phyloP scores from a whole-genome alignment of 495 filamentous ascomycete species.

The Aspergillus funiculosus region DNA sequence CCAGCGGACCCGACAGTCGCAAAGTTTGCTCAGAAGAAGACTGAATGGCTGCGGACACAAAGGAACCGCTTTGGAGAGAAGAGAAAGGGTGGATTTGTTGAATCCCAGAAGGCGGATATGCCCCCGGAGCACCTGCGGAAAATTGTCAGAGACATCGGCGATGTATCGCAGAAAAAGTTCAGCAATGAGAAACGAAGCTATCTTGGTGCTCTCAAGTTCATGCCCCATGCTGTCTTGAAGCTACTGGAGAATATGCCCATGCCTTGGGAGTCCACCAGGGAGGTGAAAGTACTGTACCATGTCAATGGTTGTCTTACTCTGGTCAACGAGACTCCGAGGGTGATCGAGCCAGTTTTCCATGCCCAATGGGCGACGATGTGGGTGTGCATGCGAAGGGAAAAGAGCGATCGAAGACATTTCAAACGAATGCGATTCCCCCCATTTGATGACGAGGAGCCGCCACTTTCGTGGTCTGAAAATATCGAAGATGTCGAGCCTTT shows the following conservation, averaged over 20 bases:
- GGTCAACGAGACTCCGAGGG: slow-evolving; percentile 93
- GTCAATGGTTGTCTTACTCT: slow-evolving; percentile 96
- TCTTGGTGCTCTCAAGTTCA: slow-evolving; percentile 95
- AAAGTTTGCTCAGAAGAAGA: slow-evolving; percentile 98
- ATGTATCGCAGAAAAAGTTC: slow-evolving; percentile 99
- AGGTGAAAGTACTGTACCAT: slow-evolving; percentile 98
- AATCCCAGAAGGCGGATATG: slow-evolving; percentile 98
- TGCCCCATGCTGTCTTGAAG: slow-evolving; percentile 99
- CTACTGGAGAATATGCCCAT: slow-evolving; percentile 99
- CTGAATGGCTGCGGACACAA: slow-evolving; percentile 93
- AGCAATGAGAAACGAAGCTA: slow-evolving; percentile 98
- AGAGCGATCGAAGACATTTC: slow-evolving; percentile 93
- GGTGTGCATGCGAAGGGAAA: slow-evolving; percentile 96
- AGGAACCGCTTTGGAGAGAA: slow-evolving; percentile 94
- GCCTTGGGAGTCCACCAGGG: slow-evolving; percentile 95
- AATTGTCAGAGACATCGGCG: slow-evolving; percentile 96
- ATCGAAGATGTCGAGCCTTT: slow-evolving; percentile 97
- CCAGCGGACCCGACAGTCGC: slow-evolving; percentile 79
- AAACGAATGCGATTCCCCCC: slow-evolving; percentile 99
- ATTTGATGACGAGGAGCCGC: slow-evolving; percentile 98
- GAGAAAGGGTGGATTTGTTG: slow-evolving; percentile 90
- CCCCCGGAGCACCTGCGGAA: slow-evolving; percentile 97
- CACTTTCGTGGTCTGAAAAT: slow-evolving; percentile 96
- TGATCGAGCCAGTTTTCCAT: slow-evolving; percentile 97
- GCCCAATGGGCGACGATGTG: slow-evolving; percentile 99